phyloP scores from a whole-genome alignment of 495 filamentous ascomycete species.

The Haplographium delicatum region DNA sequence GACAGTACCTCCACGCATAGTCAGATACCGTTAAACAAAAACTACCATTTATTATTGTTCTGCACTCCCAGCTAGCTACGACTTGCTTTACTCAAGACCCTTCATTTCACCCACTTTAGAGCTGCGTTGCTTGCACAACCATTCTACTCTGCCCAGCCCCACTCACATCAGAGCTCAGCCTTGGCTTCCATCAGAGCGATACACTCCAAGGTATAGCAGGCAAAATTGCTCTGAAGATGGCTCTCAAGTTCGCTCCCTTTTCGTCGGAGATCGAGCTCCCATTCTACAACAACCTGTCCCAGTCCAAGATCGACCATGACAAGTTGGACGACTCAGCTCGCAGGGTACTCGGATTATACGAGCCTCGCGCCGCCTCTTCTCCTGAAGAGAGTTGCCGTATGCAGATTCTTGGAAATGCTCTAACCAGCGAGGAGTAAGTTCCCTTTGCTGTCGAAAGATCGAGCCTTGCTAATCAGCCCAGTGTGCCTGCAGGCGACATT shows the following conservation, averaged over 20 bases:
- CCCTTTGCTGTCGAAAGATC: not conserved
- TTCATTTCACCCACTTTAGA: too few species aligned
- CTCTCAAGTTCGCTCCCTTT: conserved; percentile 73
- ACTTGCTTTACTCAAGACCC: too few species aligned
- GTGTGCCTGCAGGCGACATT: conserved; percentile 64
- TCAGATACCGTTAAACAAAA: too few species aligned
- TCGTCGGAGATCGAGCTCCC: conserved; percentile 89
- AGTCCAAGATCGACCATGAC: conserved; percentile 91
- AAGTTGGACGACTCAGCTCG: conserved; percentile 91
- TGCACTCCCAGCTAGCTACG: too few species aligned
- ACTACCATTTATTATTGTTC: too few species aligned
- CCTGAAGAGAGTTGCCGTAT: conserved; percentile 72
- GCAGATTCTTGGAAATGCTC: conserved; percentile 81
- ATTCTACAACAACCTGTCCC: conserved; percentile 85
- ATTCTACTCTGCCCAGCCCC: too few species aligned
- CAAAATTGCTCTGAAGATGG: too few species aligned
- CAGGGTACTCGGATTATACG: conserved; percentile 81
- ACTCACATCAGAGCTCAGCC: too few species aligned
- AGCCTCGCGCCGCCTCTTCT: conserved; percentile 63
- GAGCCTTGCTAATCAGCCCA: conserved; percentile 31
- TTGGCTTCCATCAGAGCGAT: too few species aligned
- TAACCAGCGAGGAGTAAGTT: conserved; percentile 75
- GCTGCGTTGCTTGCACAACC: too few species aligned
- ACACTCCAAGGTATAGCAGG: too few species aligned
- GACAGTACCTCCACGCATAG: too few species aligned